These are phyloP conservation scores for Suillus paluster DNA, from an alignment of 768 basidiomycete genomes.

Conservation along the genomic window DNA sequence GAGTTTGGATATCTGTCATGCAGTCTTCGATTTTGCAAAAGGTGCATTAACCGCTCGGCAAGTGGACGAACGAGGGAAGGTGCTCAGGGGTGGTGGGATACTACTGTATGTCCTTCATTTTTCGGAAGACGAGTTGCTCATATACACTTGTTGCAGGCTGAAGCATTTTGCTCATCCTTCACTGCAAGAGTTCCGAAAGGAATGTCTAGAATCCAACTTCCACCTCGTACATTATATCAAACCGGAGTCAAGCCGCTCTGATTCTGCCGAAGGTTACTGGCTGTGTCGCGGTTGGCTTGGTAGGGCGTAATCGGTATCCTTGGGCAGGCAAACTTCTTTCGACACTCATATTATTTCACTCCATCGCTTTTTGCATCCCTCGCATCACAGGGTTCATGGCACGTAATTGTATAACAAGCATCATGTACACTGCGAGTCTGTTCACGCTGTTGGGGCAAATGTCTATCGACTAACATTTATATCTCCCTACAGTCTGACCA, in stretches of 20 bases:
- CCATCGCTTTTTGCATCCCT: neutral
- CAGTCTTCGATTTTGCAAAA: slow-evolving; percentile 72
- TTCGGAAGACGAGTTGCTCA: slow-evolving; percentile 1
- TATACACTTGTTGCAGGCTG: slow-evolving; percentile 51
- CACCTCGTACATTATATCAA: slow-evolving; percentile 71
- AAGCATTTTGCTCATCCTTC: slow-evolving; percentile 86
- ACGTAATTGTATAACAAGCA: neutral
- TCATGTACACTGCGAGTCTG: neutral
- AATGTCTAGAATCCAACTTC: slow-evolving; percentile 67
- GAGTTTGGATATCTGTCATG: slow-evolving; percentile 73
- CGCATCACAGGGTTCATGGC: neutral
- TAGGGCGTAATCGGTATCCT: neutral
- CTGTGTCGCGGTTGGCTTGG: slow-evolving; percentile 75
- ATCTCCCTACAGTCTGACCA: neutral
- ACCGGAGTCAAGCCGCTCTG: slow-evolving; percentile 77
- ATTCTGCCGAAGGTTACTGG: slow-evolving; percentile 86
- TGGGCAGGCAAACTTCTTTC: neutral
- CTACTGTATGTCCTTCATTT: slow-evolving; percentile 54
- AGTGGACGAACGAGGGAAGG: slow-evolving; percentile 50
- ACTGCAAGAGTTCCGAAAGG: slow-evolving; percentile 63
- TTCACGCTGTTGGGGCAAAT: neutral
- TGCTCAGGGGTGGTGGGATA: slow-evolving; percentile 37
- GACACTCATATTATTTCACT: neutral
- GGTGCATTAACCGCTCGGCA: slow-evolving; percentile 52
- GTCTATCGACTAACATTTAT: too few relatives aligned